Conservation (phyloP, 2,329 filamentous ascomycete genomes). For the Chaetomium strumarium region DNA sequence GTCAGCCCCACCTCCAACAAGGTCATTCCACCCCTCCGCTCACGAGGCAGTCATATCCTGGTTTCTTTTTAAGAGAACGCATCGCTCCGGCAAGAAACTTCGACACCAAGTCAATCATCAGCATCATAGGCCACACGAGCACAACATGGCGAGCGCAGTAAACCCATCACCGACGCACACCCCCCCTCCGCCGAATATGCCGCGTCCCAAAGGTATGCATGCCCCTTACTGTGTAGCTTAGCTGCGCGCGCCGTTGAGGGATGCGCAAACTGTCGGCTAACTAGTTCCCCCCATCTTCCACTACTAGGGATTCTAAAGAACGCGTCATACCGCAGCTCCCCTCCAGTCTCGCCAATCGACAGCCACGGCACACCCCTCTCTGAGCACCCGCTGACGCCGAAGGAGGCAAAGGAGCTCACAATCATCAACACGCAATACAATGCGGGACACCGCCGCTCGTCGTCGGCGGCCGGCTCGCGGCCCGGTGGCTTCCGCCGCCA, state of each 20-base stretch:
- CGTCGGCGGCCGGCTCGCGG: constrained; percentile 59
- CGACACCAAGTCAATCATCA: neutral
- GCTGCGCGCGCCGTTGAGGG: neutral
- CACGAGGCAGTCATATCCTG: neutral
- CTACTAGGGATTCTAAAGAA: constrained; percentile 86
- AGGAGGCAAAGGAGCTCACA: constrained; percentile 89
- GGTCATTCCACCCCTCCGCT: neutral
- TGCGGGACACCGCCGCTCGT: constrained; percentile 80
- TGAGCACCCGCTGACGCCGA: constrained; percentile 56
- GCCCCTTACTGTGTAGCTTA: neutral
- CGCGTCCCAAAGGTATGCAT: constrained; percentile 44
- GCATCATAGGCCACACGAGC: neutral
- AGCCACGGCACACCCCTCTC: constrained; percentile 21
- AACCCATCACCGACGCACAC: constrained; percentile 31
- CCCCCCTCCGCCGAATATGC: constrained; percentile 36
- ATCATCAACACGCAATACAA: constrained; percentile 93
- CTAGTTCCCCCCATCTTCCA: neutral
- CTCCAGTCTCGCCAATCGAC: constrained; percentile 44
- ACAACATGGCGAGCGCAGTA: constrained; percentile 9
- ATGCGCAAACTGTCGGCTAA: neutral
- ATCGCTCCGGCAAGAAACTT: neutral
- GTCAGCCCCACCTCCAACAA: neutral
- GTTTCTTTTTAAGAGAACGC: neutral
- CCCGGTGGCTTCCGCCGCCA: constrained; percentile 64
- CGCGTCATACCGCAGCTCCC: constrained; percentile 55